Percentiles rank a stretch among this genome's conserved stretches.
These are phyloP conservation scores for Cercospora canescens DNA, from an alignment of 2,329 filamentous ascomycete species.

Conservation along the genomic window DNA sequence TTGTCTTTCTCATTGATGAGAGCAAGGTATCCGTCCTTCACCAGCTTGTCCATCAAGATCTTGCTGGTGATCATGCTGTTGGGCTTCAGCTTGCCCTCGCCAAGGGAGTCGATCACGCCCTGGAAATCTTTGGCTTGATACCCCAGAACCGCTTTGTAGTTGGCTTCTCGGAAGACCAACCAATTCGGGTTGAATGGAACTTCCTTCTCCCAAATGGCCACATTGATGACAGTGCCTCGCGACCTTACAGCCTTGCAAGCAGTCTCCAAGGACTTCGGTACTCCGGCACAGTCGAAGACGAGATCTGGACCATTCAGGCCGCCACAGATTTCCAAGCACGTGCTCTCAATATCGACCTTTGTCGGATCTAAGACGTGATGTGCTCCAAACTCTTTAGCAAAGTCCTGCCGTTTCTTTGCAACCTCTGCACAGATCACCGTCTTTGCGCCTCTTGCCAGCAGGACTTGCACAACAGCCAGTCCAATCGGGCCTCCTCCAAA, in stretches of 20 bases:
- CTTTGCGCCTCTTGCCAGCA: constrained; percentile 54
- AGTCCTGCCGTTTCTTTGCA: constrained; percentile 50
- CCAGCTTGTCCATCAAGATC: constrained; percentile 57
- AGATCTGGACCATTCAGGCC: constrained; percentile 56
- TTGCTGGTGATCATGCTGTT: constrained; percentile 62
- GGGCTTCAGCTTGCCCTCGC: constrained; percentile 47
- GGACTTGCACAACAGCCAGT: constrained; percentile 59
- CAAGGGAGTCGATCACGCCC: constrained; percentile 51
- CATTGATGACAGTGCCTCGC: constrained; percentile 61
- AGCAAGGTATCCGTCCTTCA: constrained; percentile 58
- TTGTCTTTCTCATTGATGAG: constrained; percentile 61
- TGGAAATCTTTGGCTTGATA: constrained; percentile 57
- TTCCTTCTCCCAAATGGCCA: constrained; percentile 63
- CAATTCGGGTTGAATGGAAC: constrained; percentile 57
- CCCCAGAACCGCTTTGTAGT: constrained; percentile 51
- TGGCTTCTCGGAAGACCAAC: constrained; percentile 55
- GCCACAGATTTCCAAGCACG: constrained; percentile 48
- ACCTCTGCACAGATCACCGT: constrained; percentile 61
- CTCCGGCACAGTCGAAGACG: constrained; percentile 63
- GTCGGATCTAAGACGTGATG: constrained; percentile 55
- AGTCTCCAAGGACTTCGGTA: constrained; percentile 45
- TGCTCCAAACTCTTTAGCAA: constrained; percentile 57
- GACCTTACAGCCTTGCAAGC: constrained; percentile 53
- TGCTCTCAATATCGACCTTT: constrained; percentile 51
- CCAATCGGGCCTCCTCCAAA: constrained; percentile 64